Evolutionary conservation across 495 filamentous ascomycete species (phyloP), one percentile per base, ranked within the genome.

Genomic region (Podospora didyma): DNA sequence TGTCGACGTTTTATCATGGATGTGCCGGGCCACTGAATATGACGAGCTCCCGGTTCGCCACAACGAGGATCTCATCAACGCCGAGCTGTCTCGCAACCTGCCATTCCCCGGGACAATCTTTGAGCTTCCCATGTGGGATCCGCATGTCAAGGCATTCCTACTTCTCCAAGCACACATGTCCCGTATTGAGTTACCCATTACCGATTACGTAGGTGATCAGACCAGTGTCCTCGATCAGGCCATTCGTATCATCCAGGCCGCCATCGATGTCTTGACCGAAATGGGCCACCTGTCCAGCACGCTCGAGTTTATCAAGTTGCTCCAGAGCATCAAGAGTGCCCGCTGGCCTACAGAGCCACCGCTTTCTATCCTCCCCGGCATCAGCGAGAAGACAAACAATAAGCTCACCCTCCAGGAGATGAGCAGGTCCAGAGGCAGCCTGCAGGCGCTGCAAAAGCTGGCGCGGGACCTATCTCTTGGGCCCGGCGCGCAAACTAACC

Each of bases 11-110:
- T 76, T 97, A 0, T 82, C 84, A 39, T 97, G 93, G 94, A 92
- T 97, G 86, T 94, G 85, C 56, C 82, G 83, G 48, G 95, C 94
- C 9, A 91, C 87, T 14, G 94, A 99, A 75, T 99, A 97, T 70
- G 92, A 97, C 67, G 94, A 99, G 68, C 84, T 99, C 11, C 94
- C 94, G 0, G 95, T 97, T n/a, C 88, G 94, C 4, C 94, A 99
- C 72, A 99, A 99, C 69, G 94, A 99, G 73, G 94, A 99, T 70
- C 85, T 99, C 35, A 92, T 99, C 77, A 99, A 99, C 68, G 86
- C 84, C 1, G 92, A 97, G 65, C 78, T 99, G 3, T 89, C 92
- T 2, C 85, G 84, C 39, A 88, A 89, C 58, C 76, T 97, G 0
- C 71, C 77, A 9, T 87, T 96, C 66, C 70, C 75, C 1, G 73